Base-by-base conservation (phyloP, 2,329 filamentous ascomycete genomes). In the Ascosphaera apis region DNA sequence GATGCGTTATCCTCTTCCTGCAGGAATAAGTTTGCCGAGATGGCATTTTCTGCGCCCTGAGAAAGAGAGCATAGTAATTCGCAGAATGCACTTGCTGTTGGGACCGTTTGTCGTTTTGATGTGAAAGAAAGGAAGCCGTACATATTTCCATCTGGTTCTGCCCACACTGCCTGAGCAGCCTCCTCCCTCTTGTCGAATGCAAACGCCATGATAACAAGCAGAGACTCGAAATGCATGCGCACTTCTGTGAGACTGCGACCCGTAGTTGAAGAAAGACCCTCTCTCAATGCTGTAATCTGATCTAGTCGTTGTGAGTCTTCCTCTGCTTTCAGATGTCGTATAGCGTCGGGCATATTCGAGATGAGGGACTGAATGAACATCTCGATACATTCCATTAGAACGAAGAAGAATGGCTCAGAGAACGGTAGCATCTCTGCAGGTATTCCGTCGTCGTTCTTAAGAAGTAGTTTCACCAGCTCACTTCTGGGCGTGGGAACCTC, bases 81-180 rank as follows among this genome's bases (percentile, higher is more conserved):
- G 53, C 88, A 98, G 47, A 95, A 98, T 9, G 86, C 84, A 41
- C 82, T 88, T 40, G 91, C 84, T 16, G 92, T 67, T n/a, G 88
- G 88, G 0, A 91, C 93, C 0, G 91, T 92, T 41, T 91, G 83
- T 46, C 88, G 69, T 45, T 82, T 76, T 3, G 88, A 92, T n/a
- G 84, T 80, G 88, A 88, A 98, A 43, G 91, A 80, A 51, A 98
- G 66, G 51, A 98, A 98, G 0, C 88, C 88, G 42, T 84, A 80
- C 21, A 98, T 62, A 45, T 93, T 92, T 49, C 83, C 83, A 47
- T 98, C 88, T 2, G 78, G 73, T 49, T 93, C 84, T 21, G 69
- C 69, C 88, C 88, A 98, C 45, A 95, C 95, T 33, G 75, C 77
- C 48, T 80, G 72, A 7, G 84, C 81, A 17, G 82, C 77, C 36